Conservation (phyloP, 164 flowering plant species). For the Kalanchoe fedtschenkoi region DNA sequence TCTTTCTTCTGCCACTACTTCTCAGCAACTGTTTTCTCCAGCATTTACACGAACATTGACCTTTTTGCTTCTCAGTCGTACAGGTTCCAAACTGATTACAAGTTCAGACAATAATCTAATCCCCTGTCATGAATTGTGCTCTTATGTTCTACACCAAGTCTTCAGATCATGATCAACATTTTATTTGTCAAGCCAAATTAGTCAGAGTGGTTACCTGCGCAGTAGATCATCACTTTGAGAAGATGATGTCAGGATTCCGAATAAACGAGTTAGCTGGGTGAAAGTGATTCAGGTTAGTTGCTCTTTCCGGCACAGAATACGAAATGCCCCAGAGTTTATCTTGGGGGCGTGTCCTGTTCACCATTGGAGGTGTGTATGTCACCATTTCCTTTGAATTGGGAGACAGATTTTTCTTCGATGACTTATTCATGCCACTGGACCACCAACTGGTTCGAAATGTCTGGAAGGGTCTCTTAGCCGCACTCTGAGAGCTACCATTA, state of each 20-base stretch:
- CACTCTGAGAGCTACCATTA: constrained; percentile 30
- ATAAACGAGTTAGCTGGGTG: constrained; percentile 11
- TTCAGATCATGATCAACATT: too few species aligned
- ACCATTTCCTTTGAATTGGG: constrained; percentile 40
- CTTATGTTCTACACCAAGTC: neutral
- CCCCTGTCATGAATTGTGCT: neutral
- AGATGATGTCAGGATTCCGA: constrained; percentile 30
- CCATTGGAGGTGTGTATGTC: constrained; percentile 19
- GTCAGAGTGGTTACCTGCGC: neutral
- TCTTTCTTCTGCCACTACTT: too few species aligned
- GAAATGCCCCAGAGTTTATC: constrained; percentile 57
- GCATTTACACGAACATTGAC: too few species aligned
- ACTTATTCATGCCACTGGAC: constrained; percentile 54
- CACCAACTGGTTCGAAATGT: constrained; percentile 42
- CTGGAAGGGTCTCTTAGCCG: constrained; percentile 45
- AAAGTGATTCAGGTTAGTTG: constrained; percentile 11
- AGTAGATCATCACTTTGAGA: constrained; percentile 3
- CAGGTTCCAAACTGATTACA: too few species aligned
- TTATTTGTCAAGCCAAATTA: too few species aligned
- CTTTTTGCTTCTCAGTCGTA: too few species aligned
- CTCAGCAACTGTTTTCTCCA: too few species aligned
- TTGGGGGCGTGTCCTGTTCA: constrained; percentile 27
- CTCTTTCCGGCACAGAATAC: constrained; percentile 8
- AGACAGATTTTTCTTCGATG: constrained; percentile 27
- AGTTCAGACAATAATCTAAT: too few species aligned